Percentiles rank a stretch among this genome's conserved stretches.
Evolutionary conservation across 441 rosid genomes (phyloP).

Genomic region (Euphorbia schlechtendalii): DNA sequence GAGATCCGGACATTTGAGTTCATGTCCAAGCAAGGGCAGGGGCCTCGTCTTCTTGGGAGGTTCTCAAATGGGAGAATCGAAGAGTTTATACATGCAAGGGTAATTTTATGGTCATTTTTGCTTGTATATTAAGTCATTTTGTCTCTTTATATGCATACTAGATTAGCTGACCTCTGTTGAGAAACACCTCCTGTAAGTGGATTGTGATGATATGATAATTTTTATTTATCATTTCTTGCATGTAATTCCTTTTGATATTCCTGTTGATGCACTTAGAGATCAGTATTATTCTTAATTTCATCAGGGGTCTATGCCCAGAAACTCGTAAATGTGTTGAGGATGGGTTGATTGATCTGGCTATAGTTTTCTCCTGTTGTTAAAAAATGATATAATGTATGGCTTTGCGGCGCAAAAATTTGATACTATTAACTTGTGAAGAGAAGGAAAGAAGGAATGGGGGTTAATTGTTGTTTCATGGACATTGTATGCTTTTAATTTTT

Average conservation of each 20-base stretch:
- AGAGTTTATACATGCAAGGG: conserved; percentile 89
- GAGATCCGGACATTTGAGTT: conserved; percentile 88
- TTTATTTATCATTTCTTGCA: not conserved
- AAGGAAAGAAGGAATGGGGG: no score
- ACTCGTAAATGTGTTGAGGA: no score
- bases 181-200: not conserved
- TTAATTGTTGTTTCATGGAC: no score
- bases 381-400: not conserved
- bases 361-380: not conserved
- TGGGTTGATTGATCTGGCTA: not conserved
- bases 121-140: not conserved
- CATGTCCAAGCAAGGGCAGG: conserved; percentile 83
- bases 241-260: not conserved
- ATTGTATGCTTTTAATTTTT: no score
- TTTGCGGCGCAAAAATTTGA: not conserved
- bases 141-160: not conserved
- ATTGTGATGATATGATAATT: not conserved
- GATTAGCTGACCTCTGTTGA: not conserved
- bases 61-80: conserved; percentile 80
- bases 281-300: not conserved
- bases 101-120: conserved; percentile 21
- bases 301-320: not conserved
- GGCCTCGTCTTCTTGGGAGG: conserved; percentile 72
- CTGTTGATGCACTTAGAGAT: not conserved
- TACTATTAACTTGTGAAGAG: not conserved